Conservation (phyloP, 768 basidiomycete genomes). For the Galerina marginata region DNA sequence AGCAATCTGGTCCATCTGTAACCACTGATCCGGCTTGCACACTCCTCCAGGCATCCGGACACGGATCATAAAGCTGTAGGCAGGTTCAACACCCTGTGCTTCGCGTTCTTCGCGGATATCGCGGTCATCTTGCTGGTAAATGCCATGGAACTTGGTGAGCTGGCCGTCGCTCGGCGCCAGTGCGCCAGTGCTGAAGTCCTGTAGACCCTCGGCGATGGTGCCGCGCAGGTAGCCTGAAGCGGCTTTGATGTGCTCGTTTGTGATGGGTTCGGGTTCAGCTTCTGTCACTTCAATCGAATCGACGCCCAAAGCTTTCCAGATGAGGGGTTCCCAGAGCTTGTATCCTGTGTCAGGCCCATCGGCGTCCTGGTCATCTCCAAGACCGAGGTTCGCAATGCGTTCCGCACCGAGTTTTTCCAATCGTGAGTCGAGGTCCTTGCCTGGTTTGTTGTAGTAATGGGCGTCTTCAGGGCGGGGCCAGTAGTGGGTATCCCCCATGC, state of each 20-base stretch:
- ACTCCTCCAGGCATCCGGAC: conserved; percentile 96
- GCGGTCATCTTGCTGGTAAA: conserved; percentile 96
- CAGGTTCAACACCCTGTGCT: conserved; percentile 91
- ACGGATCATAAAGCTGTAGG: conserved; percentile 98
- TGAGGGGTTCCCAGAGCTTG: conserved; percentile 89
- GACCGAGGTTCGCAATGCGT: conserved; percentile 74
- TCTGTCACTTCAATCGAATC: conserved; percentile 88
- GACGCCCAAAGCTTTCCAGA: conserved; percentile 96
- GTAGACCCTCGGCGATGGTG: conserved; percentile 91
- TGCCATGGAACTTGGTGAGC: conserved; percentile 97
- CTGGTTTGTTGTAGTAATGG: conserved; percentile 98
- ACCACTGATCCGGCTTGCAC: conserved; percentile 90
- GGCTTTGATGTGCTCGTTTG: conserved; percentile 99
- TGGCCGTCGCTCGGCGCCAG: conserved; percentile 90
- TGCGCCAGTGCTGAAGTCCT: conserved; percentile 87
- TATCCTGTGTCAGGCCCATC: conserved; percentile 97
- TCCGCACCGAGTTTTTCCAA: conserved; percentile 82
- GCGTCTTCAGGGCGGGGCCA: conserved; percentile 97
- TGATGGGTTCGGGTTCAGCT: conserved; percentile 95
- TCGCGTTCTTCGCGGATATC: conserved; percentile 98
- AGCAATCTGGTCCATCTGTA: conserved; percentile 93
- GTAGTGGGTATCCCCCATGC: conserved; percentile 97
- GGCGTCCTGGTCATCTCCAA: conserved; percentile 97
- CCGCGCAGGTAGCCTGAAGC: conserved; percentile 93
- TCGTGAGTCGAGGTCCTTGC: conserved; percentile 85